phyloP scores from a whole-genome alignment of 768 basidiomycete species.

The Saitozyma sp. region DNA sequence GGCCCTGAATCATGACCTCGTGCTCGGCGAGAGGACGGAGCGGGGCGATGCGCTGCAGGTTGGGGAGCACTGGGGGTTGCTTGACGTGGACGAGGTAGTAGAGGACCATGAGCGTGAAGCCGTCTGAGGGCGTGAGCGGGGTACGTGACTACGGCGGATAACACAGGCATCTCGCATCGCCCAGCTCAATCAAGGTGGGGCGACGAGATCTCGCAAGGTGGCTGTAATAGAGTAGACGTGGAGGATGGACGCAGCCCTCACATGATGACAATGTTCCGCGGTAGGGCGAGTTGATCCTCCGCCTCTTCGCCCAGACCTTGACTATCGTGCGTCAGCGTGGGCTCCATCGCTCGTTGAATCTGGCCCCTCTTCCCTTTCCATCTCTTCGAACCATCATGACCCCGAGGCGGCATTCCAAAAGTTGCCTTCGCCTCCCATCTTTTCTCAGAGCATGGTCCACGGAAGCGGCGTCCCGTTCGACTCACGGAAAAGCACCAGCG shows the following conservation, averaged over 20 bases:
- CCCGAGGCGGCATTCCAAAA: no score
- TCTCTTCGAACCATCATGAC: neutral
- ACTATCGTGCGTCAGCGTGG: conserved; percentile 58
- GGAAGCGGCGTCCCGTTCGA: conserved; percentile 33
- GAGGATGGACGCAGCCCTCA: conserved; percentile 3
- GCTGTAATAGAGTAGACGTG: neutral
- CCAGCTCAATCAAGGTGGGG: no score
- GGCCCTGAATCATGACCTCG: conserved; percentile 59
- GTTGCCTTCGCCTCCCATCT: no score
- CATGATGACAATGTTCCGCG: conserved; percentile 91
- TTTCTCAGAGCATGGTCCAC: no score
- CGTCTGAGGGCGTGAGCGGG: conserved; percentile 56
- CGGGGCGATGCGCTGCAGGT: conserved; percentile 92
- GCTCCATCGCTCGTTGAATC: neutral
- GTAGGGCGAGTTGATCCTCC: conserved; percentile 99
- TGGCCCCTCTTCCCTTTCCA: neutral
- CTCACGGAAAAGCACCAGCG: conserved; percentile 94
- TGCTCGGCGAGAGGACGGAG: conserved; percentile 74
- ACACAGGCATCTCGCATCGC: neutral
- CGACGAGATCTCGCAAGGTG: neutral
- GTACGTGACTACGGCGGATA: neutral
- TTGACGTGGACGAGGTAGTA: conserved; percentile 98
- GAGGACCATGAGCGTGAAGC: conserved; percentile 95
- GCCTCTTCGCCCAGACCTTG: conserved; percentile 97
- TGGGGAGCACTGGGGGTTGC: conserved; percentile 92